Evolutionary conservation across 495 filamentous ascomycete genomes (phyloP), one percentile per base, ranked within the genome.

Genomic region (Tuber brumale): DNA sequence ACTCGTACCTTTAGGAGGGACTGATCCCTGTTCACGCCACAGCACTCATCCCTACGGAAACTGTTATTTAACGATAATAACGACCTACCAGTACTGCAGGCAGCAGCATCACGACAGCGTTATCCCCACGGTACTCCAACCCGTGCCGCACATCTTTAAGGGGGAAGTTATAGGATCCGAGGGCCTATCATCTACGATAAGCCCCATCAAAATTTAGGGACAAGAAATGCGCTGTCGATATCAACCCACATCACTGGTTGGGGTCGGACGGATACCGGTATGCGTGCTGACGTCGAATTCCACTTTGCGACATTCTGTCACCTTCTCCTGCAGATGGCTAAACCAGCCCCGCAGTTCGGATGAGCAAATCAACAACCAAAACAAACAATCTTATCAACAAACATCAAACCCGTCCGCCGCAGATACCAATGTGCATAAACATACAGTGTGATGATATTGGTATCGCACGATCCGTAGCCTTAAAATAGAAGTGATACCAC

Each of bases 211-310:
- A 31, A 66, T 27, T 66, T 66, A 35, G 27, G 27, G 57, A 66
- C 31, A 19, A 35, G 57, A 66, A 66, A 66, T 66, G 57, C 57
- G 57, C 57, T 66, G 57, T 66, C 5, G 57, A 66, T 66, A 66
- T 66, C 27, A 18, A 35, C 31, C 4, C 31, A 4, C 27, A 66
- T 66, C 57, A 66, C 57, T 35, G 57, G 57, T 35, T 35, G n/a
- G n/a, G n/a, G 23, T 19, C 57, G 10, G 10, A 35, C 57, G 10
- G 14, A 66, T 7, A 57, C 27, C 3, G 10, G 12, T 66, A 35
- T 18, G 57, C 57, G 27, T 8, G 27, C 12, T 66, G 57, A 66
- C 57, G 27, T 35, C 57, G 57, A 27, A 35, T 31, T 35, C 16
- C 57, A 66, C 31, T 35, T 66, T 66, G 27, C 31, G 27, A 66